A percentile compares a stretch with the other conserved stretches of the same genome.
phyloP scores from a whole-genome alignment of 441 rosid genomes.

The Eruca vesicaria region DNA sequence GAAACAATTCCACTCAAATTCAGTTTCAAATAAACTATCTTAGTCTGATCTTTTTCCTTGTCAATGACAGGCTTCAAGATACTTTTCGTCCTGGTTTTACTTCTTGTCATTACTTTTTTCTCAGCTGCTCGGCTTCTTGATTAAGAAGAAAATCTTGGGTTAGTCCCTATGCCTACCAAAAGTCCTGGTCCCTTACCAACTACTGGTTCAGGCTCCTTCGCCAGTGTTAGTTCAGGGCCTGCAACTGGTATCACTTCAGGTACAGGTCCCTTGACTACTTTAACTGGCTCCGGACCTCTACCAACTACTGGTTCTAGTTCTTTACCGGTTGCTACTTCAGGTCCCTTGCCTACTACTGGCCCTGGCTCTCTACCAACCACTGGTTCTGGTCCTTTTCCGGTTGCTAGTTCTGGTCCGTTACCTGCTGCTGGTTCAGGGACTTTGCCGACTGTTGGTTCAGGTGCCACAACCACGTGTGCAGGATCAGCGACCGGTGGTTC shows the following conservation, averaged over 20 bases:
- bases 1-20: conserved; percentile 7
- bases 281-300: conserved; percentile 28
- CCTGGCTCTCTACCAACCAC: conserved; percentile 29
- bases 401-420: conserved; percentile 7
- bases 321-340: conserved; percentile 27
- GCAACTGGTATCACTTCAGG: conserved; percentile 17
- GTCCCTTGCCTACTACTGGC: conserved; percentile 25
- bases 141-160: conserved; percentile 42
- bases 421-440: conserved; percentile 17
- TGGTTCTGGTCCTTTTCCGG: conserved; percentile 14
- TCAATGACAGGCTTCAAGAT: conserved; percentile 42
- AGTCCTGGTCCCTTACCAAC: conserved; percentile 25
- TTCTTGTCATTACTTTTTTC: conserved; percentile 37
- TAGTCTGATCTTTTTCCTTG: background rate
- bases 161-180: conserved; percentile 29
- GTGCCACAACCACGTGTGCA: background rate
- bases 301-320: conserved; percentile 25
- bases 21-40: conserved; percentile 1
- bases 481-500: conserved; percentile 27
- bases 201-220: conserved; percentile 19
- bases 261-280: conserved; percentile 15
- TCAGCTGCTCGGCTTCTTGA: conserved; percentile 51
- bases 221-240: conserved; percentile 13
- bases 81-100: conserved; percentile 40
- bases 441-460: background rate